Percentiles rank a stretch among this genome's conserved stretches.
These are phyloP conservation scores for Pseudogymnoascus sp. DNA, from an alignment of 2,329 filamentous ascomycete species.

Conservation along the genomic window DNA sequence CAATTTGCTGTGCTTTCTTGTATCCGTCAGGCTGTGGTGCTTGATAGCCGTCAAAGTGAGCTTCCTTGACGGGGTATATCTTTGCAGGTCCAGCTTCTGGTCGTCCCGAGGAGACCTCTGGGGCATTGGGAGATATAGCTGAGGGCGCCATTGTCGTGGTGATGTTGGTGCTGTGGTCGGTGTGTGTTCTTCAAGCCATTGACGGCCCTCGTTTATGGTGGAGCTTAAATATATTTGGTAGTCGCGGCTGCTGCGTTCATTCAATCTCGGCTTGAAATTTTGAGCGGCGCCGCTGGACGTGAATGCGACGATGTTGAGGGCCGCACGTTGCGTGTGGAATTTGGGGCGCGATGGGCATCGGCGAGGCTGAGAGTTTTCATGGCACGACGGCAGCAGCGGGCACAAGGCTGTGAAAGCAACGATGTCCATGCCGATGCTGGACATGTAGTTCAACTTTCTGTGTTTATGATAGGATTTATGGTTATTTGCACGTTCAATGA, in stretches of 20 bases:
- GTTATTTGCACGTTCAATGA: not conserved
- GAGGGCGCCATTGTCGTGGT: constrained; percentile 26
- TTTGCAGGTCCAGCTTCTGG: constrained; percentile 37
- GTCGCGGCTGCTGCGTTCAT: not conserved
- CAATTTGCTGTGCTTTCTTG: constrained; percentile 45
- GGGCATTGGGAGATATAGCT: constrained; percentile 20
- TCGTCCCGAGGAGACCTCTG: constrained; percentile 8
- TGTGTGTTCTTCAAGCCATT: constrained; percentile 41
- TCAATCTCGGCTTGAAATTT: not conserved
- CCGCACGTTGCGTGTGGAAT: not conserved
- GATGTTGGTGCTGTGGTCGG: not conserved
- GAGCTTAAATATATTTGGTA: not conserved
- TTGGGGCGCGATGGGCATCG: constrained; percentile 1
- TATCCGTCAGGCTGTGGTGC: constrained; percentile 58
- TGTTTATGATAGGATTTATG: not conserved
- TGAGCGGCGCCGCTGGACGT: constrained; percentile 1
- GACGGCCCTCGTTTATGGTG: constrained; percentile 39
- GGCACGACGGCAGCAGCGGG: not conserved
- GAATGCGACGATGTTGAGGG: not conserved
- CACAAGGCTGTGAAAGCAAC: constrained; percentile 9
- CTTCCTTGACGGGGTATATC: constrained; percentile 55
- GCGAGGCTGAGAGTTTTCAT: constrained; percentile 8
- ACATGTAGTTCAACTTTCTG: not conserved
- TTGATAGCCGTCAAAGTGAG: constrained; percentile 49
- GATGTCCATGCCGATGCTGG: not conserved